A percentile compares a stretch with the other conserved stretches of the same genome.
Evolutionary conservation across 1,284 basidiomycete genomes (phyloP).

Genomic region (Wolfiporia cocos): DNA sequence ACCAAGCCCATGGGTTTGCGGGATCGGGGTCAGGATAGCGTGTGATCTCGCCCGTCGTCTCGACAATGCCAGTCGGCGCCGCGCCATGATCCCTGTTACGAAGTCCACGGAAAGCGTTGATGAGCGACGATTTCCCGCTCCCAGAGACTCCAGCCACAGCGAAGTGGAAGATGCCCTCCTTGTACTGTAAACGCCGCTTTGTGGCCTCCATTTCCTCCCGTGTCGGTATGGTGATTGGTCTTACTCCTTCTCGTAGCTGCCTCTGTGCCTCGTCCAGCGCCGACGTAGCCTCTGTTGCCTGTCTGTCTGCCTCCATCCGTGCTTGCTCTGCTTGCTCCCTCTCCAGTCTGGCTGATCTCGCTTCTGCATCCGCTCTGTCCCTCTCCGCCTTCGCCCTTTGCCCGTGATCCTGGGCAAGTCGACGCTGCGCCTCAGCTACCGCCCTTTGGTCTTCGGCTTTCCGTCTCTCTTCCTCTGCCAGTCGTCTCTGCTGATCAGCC

Average conservation of each 20-base stretch:
- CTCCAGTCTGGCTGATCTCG: too few relatives aligned
- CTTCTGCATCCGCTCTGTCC: too few relatives aligned
- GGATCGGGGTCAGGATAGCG: constrained; percentile 1
- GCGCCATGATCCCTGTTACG: too few relatives aligned
- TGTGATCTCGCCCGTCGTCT: neutral
- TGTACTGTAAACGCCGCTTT: neutral
- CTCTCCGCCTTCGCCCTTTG: too few relatives aligned
- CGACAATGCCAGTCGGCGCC: neutral
- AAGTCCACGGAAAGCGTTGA: too few relatives aligned
- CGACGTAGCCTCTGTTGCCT: neutral
- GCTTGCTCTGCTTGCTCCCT: too few relatives aligned
- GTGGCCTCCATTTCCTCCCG: too few relatives aligned
- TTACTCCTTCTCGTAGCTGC: neutral
- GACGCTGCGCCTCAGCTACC: too few relatives aligned
- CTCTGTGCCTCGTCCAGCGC: neutral
- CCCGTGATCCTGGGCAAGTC: too few relatives aligned
- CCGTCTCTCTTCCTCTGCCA: neutral
- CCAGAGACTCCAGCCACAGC: neutral
- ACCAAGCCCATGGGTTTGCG: neutral
- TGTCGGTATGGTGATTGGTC: neutral
- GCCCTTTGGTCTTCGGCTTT: neutral
- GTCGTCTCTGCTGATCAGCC: neutral
- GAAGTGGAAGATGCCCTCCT: neutral
- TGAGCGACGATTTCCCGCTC: too few relatives aligned
- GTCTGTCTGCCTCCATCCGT: neutral